Evolutionary conservation across 345 rosid genomes (phyloP).

Genomic region (Eutrema yunnanense): DNA sequence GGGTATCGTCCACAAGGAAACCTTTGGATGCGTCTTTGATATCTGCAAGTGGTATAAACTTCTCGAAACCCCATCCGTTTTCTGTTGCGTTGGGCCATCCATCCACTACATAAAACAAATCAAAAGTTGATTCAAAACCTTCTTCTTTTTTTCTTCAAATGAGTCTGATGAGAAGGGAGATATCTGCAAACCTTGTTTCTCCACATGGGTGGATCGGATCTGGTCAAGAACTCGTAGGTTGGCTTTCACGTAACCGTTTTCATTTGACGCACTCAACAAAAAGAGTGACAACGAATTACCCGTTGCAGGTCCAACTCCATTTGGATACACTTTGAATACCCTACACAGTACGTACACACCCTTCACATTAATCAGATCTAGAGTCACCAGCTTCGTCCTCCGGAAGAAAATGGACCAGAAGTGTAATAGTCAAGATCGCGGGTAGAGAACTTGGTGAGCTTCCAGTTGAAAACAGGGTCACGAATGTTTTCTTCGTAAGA

Average conservation of each 20-base stretch:
- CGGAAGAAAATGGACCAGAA: neutral
- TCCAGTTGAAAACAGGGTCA: constrained; percentile 5
- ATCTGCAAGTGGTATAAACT: constrained; percentile 6
- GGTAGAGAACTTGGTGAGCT: neutral
- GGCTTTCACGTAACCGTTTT: constrained; percentile 4
- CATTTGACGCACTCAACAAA: neutral
- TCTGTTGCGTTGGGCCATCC: constrained; percentile 11
- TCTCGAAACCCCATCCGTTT: constrained; percentile 15
- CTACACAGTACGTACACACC: neutral
- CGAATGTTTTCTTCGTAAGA: constrained; percentile 6
- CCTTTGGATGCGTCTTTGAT: constrained; percentile 4
- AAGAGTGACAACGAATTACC: constrained; percentile 12
- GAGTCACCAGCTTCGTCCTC: constrained; percentile 18
- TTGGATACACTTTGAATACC: constrained; percentile 18
- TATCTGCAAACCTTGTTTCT: constrained; percentile 4
- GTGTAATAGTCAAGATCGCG: neutral
- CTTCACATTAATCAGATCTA: neutral
- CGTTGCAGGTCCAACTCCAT: constrained; percentile 9
- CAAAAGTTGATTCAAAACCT: neutral
- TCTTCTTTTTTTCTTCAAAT: no score
- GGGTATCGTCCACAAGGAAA: neutral
- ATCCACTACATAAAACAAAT: neutral
- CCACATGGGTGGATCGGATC: neutral
- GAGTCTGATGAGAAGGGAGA: neutral
- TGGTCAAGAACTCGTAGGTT: constrained; percentile 13